phyloP scores from a whole-genome alignment of 306 rosid genomes.

The Corylus avellana region DNA sequence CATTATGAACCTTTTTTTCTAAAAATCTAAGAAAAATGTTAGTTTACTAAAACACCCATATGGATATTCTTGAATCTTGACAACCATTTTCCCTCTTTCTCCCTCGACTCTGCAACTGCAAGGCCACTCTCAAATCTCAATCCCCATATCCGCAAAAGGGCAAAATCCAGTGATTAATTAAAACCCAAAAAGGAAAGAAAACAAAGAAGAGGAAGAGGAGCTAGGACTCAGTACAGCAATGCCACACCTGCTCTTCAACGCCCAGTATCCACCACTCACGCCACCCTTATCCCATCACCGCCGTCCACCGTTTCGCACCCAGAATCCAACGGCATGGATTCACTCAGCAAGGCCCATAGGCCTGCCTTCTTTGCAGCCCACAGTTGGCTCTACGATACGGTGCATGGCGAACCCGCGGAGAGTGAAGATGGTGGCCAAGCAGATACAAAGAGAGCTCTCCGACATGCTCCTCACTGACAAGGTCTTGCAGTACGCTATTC shows the following conservation, averaged over 20 bases:
- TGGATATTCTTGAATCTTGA: too few species aligned
- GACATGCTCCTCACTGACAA: slow-evolving; percentile 85
- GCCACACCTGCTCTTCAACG: slow-evolving; percentile 43
- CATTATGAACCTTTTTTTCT: too few species aligned
- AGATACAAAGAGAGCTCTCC: slow-evolving; percentile 85
- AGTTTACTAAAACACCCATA: too few species aligned
- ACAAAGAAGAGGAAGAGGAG: slow-evolving; percentile 8
- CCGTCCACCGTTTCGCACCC: slow-evolving; percentile 14
- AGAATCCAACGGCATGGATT: slow-evolving; percentile 28
- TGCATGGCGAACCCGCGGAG: slow-evolving; percentile 91
- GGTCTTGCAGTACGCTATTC: slow-evolving; percentile 70
- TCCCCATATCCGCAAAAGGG: not conserved
- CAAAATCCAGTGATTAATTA: not conserved
- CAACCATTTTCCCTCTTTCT: too few species aligned
- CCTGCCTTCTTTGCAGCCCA: slow-evolving; percentile 11
- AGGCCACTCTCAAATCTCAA: not conserved
- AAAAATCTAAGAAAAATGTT: too few species aligned
- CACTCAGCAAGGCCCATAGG: slow-evolving; percentile 25
- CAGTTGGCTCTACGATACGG: slow-evolving; percentile 32
- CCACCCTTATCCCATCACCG: slow-evolving; percentile 12
- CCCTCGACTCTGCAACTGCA: too few species aligned
- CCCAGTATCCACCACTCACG: slow-evolving; percentile 33
- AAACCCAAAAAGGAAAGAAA: not conserved
- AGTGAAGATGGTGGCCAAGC: slow-evolving; percentile 94
- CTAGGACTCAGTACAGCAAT: slow-evolving; percentile 26